Evolutionary conservation across 2,329 filamentous ascomycete genomes (phyloP).

Genomic region (Cladosporium sp.): DNA sequence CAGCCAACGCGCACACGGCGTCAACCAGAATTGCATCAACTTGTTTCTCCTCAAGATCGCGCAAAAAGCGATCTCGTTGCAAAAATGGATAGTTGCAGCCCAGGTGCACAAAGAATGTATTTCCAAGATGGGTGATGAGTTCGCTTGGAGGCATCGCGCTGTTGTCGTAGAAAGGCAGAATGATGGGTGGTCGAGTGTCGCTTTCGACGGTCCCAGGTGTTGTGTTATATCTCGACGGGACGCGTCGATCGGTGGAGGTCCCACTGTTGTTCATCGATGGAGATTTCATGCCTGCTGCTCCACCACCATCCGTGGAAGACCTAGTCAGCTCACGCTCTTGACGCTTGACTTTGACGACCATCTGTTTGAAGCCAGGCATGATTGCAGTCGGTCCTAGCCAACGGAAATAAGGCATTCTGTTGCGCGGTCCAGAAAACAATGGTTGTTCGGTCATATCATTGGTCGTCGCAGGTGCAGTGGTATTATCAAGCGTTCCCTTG

Average conservation of each 20-base stretch:
- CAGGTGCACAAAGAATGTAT: conserved; percentile 75
- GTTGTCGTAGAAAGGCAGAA: conserved; percentile 69
- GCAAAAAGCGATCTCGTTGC: conserved; percentile 65
- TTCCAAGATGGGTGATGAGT: conserved; percentile 70
- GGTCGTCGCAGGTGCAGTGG: not conserved
- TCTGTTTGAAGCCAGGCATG: conserved; percentile 87
- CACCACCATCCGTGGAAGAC: conserved; percentile 45
- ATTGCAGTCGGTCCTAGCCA: conserved; percentile 91
- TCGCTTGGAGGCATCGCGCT: conserved; percentile 67
- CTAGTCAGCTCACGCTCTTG: conserved; percentile 57
- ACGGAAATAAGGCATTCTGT: conserved; percentile 80
- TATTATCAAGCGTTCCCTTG: not conserved
- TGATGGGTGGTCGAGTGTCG: conserved; percentile 42
- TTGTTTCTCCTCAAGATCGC: conserved; percentile 73
- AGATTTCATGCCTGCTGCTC: conserved; percentile 21
- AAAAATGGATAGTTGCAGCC: conserved; percentile 85
- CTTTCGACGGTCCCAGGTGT: conserved; percentile 26
- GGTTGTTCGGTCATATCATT: conserved; percentile 14
- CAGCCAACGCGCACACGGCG: conserved; percentile 75
- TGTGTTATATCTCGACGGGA: conserved; percentile 14
- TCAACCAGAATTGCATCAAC: conserved; percentile 83
- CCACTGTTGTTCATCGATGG: conserved; percentile 17
- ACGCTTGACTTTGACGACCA: conserved; percentile 74
- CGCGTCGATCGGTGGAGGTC: conserved; percentile 14
- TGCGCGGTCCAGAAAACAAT: conserved; percentile 37